Conservation (phyloP, 805 yeast genomes). For the Ogataea trehaloabstinens region DNA sequence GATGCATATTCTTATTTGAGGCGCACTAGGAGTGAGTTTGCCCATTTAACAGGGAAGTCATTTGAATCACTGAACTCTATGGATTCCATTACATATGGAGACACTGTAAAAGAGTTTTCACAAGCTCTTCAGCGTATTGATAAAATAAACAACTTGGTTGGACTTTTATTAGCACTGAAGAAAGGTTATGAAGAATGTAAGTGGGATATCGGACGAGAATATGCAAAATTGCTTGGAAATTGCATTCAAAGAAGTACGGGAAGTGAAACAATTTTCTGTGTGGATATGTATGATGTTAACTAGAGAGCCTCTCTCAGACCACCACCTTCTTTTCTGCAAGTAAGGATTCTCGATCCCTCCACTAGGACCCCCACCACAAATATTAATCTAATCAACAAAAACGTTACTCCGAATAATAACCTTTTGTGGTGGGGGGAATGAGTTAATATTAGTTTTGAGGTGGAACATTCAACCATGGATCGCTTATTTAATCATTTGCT, state of each 20-base stretch:
- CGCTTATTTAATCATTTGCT: too few relatives aligned
- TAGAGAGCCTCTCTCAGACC: too few relatives aligned
- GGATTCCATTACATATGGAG: conserved; percentile 9
- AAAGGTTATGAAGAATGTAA: conserved; percentile 35
- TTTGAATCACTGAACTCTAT: conserved; percentile 7
- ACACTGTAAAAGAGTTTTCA: conserved; percentile 35
- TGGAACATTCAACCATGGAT: too few relatives aligned
- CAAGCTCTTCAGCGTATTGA: conserved; percentile 33
- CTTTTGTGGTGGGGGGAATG: conserved; percentile 2
- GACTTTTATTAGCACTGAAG: conserved; percentile 44
- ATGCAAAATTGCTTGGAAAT: conserved; percentile 45
- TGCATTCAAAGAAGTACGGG: conserved; percentile 56
- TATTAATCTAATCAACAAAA: background rate
- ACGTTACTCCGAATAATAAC: background rate
- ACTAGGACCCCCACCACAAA: background rate
- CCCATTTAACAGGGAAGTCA: conserved; percentile 20
- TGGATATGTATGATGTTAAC: conserved; percentile 38
- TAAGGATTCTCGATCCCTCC: too few relatives aligned
- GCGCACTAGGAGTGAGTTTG: conserved; percentile 41
- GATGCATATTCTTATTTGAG: conserved; percentile 46
- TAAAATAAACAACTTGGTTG: conserved; percentile 48
- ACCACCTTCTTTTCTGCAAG: too few relatives aligned
- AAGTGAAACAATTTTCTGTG: conserved; percentile 40
- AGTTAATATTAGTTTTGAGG: too few relatives aligned
- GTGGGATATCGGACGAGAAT: conserved; percentile 59